Evolutionary conservation across 495 filamentous ascomycete species (phyloP).

Genomic region (Elasticomyces elasticus): DNA sequence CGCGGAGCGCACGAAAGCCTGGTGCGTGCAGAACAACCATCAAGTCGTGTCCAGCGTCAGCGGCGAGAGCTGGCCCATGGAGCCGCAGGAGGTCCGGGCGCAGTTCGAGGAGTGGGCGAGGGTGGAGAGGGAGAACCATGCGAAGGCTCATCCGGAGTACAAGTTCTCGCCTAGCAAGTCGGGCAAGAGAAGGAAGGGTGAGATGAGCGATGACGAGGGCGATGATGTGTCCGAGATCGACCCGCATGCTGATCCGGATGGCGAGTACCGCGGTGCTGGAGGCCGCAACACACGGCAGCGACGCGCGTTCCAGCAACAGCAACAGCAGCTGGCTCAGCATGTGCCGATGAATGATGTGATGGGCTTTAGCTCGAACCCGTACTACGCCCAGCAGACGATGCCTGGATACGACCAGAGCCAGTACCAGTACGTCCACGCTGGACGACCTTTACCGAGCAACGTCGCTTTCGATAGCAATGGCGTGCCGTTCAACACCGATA

Average conservation of each 20-base stretch:
- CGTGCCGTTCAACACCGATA: constrained; percentile 13
- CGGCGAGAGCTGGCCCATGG: constrained; percentile 77
- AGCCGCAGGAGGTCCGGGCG: constrained; percentile 58
- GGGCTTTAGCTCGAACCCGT: constrained; percentile 17
- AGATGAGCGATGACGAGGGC: constrained; percentile 24
- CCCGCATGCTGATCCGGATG: constrained; percentile 15
- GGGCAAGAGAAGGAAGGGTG: constrained; percentile 40
- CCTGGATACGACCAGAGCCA: constrained; percentile 10
- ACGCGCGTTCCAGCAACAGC: constrained; percentile 1
- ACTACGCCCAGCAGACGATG: constrained; percentile 12
- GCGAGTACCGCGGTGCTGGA: constrained; percentile 14
- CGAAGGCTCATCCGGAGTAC: constrained; percentile 78
- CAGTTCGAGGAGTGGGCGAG: constrained; percentile 73
- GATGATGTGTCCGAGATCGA: constrained; percentile 16
- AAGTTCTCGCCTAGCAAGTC: constrained; percentile 87
- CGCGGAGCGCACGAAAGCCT: constrained; percentile 73
- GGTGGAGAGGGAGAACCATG: constrained; percentile 78
- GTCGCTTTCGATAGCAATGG: constrained; percentile 5
- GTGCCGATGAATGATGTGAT: constrained; percentile 8
- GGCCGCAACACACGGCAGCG: constrained; percentile 8
- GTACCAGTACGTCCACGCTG: constrained; percentile 12
- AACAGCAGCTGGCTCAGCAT: neutral
- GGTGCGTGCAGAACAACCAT: constrained; percentile 82
- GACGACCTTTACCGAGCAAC: constrained; percentile 15
- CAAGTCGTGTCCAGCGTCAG: constrained; percentile 81